Conservation (phyloP, 352 stramenopile species). For the Phytophthora podocarpi region DNA sequence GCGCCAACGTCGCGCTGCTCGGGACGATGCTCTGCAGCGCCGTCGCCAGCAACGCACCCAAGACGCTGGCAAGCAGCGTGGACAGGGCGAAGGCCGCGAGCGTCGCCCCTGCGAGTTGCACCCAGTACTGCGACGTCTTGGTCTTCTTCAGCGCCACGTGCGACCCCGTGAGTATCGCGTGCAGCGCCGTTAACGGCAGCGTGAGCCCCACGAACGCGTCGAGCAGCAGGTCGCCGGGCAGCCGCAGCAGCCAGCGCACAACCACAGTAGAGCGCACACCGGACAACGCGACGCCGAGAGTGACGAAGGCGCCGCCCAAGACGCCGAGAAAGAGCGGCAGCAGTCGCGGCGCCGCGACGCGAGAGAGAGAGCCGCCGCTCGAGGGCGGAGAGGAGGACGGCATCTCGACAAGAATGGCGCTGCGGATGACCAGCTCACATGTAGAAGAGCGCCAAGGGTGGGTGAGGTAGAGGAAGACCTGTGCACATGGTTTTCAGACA, state of each 20-base stretch:
- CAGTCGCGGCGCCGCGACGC: slow-evolving; percentile 4
- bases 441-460: slow-evolving; percentile 24
- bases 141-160: slow-evolving; percentile 2
- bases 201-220: slow-evolving; percentile 21
- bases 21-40: slow-evolving; percentile 44
- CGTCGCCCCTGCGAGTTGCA: slow-evolving; percentile 16
- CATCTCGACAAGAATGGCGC: slow-evolving; percentile 28
- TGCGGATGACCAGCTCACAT: slow-evolving; percentile 22
- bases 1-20: slow-evolving; percentile 23
- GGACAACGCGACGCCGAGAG: slow-evolving; percentile 47
- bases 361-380: slow-evolving; percentile 13
- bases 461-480: slow-evolving; percentile 14
- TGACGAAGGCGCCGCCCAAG: slow-evolving; percentile 23
- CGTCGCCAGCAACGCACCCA: slow-evolving; percentile 54
- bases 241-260: slow-evolving; percentile 47
- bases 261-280: slow-evolving; percentile 21
- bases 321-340: slow-evolving; percentile 35
- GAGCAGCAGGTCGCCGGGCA: slow-evolving; percentile 22
- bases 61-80: slow-evolving; percentile 49
- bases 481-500: slow-evolving; percentile 7
- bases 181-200: slow-evolving; percentile 15
- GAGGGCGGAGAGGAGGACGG: slow-evolving; percentile 3
- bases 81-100: slow-evolving; percentile 39
- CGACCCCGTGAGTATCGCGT: slow-evolving; percentile 14
- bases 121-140: slow-evolving; percentile 13